These are phyloP conservation scores for Paraphaeosphaeria minitans DNA, from an alignment of 2,329 filamentous ascomycete species.

Conservation along the genomic window DNA sequence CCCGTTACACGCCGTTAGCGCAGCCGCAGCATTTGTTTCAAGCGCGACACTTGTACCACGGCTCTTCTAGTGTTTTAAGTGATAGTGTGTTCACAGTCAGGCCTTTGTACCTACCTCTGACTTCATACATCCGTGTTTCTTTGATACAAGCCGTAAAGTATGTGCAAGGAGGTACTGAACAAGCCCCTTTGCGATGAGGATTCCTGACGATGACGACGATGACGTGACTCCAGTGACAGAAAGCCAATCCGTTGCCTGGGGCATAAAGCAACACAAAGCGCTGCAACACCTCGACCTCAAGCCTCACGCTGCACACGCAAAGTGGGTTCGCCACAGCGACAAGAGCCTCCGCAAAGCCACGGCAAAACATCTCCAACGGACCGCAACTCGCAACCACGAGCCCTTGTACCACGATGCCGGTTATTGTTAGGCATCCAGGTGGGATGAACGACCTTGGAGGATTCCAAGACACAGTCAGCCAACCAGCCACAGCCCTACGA, in stretches of 20 bases:
- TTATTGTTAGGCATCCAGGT: slow-evolving; percentile 3
- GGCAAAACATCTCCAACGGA: neutral
- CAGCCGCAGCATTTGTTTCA: neutral
- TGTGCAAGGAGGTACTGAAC: neutral
- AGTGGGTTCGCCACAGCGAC: neutral
- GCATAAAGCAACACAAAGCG: neutral
- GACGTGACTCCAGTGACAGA: neutral
- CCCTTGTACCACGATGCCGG: slow-evolving; percentile 4
- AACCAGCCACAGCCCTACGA: slow-evolving; percentile 12
- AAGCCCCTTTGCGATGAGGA: neutral
- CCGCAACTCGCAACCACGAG: neutral
- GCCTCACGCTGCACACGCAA: neutral
- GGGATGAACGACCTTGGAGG: slow-evolving; percentile 6
- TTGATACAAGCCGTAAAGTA: neutral
- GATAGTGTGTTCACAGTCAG: slow-evolving; percentile 2
- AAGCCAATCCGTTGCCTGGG: neutral
- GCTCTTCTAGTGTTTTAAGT: neutral
- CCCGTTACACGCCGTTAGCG: neutral
- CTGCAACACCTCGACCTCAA: neutral
- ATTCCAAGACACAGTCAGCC: slow-evolving; percentile 8
- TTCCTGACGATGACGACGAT: too few species aligned
- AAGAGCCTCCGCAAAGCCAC: neutral
- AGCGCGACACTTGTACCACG: neutral
- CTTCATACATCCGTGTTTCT: neutral
- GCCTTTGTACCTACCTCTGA: neutral